phyloP scores from a whole-genome alignment of 495 filamentous ascomycete genomes.

The Aspergillus coremiiformis region DNA sequence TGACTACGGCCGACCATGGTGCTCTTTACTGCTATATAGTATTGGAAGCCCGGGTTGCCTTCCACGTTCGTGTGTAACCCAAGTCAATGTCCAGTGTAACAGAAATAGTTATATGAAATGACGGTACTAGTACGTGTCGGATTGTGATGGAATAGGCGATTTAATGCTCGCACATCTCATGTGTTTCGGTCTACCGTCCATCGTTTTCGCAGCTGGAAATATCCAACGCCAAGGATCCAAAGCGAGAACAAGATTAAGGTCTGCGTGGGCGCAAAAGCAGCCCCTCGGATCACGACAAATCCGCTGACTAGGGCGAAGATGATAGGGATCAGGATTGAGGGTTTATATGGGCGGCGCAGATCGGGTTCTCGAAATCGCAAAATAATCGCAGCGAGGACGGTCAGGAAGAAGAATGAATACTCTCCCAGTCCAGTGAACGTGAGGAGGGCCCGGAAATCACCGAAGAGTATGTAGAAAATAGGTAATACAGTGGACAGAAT shows the following conservation, averaged over 20 bases:
- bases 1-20: too few relatives aligned
- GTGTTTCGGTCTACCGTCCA: not conserved
- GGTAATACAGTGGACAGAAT: constrained; percentile 13
- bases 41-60: too few relatives aligned
- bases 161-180: not conserved
- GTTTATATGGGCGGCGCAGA: constrained; percentile 14
- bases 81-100: too few relatives aligned
- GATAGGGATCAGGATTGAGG: constrained; percentile 7
- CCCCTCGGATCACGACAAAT: constrained; percentile 12
- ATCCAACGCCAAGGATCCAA: constrained; percentile 10
- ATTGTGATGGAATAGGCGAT: too few relatives aligned
- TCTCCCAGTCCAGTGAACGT: constrained; percentile 18
- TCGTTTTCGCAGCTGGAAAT: constrained; percentile 1
- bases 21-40: too few relatives aligned
- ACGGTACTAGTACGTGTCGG: too few relatives aligned
- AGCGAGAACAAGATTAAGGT: constrained; percentile 7
- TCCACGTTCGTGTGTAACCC: too few relatives aligned
- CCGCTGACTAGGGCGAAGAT: constrained; percentile 14
- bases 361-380: constrained; percentile 13
- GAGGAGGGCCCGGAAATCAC: constrained; percentile 15
- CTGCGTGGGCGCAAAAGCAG: constrained; percentile 13
- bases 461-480: constrained; percentile 12
- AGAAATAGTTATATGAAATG: too few relatives aligned
- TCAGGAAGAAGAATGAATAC: constrained; percentile 17
- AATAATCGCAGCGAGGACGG: constrained; percentile 12